Evolutionary conservation across 148 eudicot genomes (phyloP).

Genomic region (Amaranthus cruentus): DNA sequence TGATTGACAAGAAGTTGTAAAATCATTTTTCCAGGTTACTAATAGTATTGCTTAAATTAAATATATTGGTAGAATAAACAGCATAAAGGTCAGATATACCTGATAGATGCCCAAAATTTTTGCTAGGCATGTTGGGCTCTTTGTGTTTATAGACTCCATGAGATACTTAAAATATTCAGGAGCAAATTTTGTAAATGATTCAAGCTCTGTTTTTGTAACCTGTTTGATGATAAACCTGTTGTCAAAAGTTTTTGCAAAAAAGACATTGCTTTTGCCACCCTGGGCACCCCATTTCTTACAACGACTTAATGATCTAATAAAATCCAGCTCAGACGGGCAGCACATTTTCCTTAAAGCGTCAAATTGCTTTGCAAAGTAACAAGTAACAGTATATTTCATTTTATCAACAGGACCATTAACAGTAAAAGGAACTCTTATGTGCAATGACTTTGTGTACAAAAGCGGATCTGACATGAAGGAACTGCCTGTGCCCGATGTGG

Average conservation of each 20-base stretch:
- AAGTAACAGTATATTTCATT: constrained; percentile 74
- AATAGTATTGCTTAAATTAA: constrained; percentile 2
- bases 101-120: constrained; percentile 93
- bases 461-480: constrained; percentile 54
- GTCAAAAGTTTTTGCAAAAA: constrained; percentile 89
- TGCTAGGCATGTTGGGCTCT: constrained; percentile 91
- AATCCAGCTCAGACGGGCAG: constrained; percentile 84
- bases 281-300: constrained; percentile 99
- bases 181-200: constrained; percentile 86
- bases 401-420: constrained; percentile 67
- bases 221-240: constrained; percentile 91
- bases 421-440: constrained; percentile 57
- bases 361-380: constrained; percentile 79
- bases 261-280: constrained; percentile 87
- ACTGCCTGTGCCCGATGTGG: constrained; percentile 46
- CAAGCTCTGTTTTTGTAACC: constrained; percentile 96
- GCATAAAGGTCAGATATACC: constrained; percentile 44
- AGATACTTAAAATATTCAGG: constrained; percentile 82
- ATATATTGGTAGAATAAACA: neutral
- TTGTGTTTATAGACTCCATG: constrained; percentile 58
- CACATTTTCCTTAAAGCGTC: constrained; percentile 87
- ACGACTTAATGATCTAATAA: constrained; percentile 73
- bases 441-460: constrained; percentile 51
- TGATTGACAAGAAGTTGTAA: neutral
- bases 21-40: neutral